These are phyloP conservation scores for Trichoderma atroviride DNA, from an alignment of 2,329 filamentous ascomycete species.

Conservation along the genomic window DNA sequence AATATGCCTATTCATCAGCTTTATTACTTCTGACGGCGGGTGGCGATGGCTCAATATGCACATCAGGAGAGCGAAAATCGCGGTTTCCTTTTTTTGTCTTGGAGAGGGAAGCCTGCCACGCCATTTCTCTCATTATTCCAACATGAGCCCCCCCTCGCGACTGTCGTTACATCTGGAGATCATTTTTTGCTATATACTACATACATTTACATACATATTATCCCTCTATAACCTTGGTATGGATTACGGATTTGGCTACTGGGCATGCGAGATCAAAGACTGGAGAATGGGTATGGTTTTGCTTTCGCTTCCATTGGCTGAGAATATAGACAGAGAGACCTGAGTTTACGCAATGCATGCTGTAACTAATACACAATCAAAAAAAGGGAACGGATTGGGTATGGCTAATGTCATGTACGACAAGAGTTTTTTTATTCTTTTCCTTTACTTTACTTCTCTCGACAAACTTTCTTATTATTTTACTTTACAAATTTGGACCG, in stretches of 20 bases:
- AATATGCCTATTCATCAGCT: conserved; percentile 15
- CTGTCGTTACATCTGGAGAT: conserved; percentile 21
- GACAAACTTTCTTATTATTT: conserved; percentile 21
- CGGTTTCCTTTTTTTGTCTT: not conserved
- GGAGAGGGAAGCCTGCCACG: not conserved
- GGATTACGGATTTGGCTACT: conserved; percentile 26
- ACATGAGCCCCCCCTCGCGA: not conserved
- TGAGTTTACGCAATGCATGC: conserved; percentile 36
- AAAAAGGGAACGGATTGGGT: conserved; percentile 41
- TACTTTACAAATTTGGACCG: not conserved
- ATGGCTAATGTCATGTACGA: conserved; percentile 40
- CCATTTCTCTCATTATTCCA: not conserved
- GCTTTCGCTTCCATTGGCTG: conserved; percentile 38
- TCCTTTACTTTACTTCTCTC: not conserved
- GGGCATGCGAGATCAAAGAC: conserved; percentile 27
- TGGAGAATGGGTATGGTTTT: conserved; percentile 30
- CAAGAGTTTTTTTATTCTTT: conserved; percentile 35
- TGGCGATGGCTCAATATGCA: not conserved
- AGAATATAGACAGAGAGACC: conserved; percentile 42
- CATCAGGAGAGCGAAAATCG: not conserved
- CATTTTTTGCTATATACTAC: conserved; percentile 26
- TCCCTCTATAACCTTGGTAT: conserved; percentile 23
- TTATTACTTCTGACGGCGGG: conserved; percentile 2
- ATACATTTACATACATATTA: conserved; percentile 21
- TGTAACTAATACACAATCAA: conserved; percentile 45